Conservation (phyloP, 768 basidiomycete species). For the Clathrus columnatus region DNA sequence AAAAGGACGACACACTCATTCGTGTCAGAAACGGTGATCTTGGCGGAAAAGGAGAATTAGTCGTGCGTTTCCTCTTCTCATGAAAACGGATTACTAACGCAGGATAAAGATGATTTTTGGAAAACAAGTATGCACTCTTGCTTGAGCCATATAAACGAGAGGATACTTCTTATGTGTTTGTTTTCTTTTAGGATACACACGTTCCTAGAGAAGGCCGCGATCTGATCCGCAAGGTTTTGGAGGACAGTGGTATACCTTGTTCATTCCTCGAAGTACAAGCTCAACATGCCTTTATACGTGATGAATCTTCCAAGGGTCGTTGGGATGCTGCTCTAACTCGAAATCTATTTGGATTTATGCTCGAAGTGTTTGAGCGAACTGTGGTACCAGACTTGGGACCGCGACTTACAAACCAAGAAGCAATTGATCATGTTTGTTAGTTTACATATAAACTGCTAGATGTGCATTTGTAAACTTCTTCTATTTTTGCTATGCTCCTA, state of each 20-base stretch:
- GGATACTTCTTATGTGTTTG: no score
- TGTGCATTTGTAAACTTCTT: background rate
- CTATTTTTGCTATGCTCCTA: background rate
- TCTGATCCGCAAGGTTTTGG: conserved; percentile 72
- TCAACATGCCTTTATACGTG: conserved; percentile 93
- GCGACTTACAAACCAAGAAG: conserved; percentile 32
- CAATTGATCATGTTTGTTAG: conserved; percentile 75
- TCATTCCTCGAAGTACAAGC: conserved; percentile 96
- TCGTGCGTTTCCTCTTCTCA: conserved; percentile 41
- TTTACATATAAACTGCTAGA: background rate
- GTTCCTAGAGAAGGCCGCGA: conserved; percentile 83
- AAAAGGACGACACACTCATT: conserved; percentile 72
- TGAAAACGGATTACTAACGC: background rate
- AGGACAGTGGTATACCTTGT: conserved; percentile 63
- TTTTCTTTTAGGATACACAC: conserved; percentile 66
- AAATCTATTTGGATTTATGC: conserved; percentile 74
- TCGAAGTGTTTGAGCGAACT: conserved; percentile 90
- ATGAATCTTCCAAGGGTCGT: conserved; percentile 84
- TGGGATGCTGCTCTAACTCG: conserved; percentile 92
- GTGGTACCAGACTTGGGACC: conserved; percentile 81
- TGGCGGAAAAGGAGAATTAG: conserved; percentile 70
- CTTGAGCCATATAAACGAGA: background rate
- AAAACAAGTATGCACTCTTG: conserved; percentile 53
- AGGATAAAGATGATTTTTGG: conserved; percentile 80
- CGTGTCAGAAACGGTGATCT: conserved; percentile 70